Conservation (phyloP, 768 basidiomycete species). For the Phallus indusiatus region DNA sequence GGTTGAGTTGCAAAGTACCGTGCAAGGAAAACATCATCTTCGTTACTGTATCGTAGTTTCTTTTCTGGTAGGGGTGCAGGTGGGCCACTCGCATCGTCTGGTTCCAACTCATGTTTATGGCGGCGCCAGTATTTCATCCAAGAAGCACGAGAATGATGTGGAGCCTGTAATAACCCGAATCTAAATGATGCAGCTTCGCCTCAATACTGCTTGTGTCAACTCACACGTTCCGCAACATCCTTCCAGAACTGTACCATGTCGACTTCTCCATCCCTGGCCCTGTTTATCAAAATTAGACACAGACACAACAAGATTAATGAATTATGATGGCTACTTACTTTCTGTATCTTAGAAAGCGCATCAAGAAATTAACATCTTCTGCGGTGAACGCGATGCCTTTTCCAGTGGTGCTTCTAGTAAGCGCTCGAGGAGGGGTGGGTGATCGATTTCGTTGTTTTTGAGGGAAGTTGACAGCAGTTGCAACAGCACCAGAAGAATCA, state of each 20-base stretch:
- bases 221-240: slow-evolving; percentile 45
- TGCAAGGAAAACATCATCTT: slow-evolving; percentile 73
- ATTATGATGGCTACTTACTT: slow-evolving; percentile 36
- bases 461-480: neutral
- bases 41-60: slow-evolving; percentile 77
- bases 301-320: neutral
- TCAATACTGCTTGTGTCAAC: slow-evolving; percentile 8
- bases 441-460: slow-evolving; percentile 35
- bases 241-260: slow-evolving; percentile 77
- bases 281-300: neutral
- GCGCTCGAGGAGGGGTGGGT: slow-evolving; percentile 70
- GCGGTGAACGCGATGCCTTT: slow-evolving; percentile 86
- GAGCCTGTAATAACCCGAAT: slow-evolving; percentile 47
- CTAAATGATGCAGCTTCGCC: neutral
- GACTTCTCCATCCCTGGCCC: slow-evolving; percentile 22
- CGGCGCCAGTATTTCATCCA: slow-evolving; percentile 93
- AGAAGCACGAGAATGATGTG: slow-evolving; percentile 84
- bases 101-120: slow-evolving; percentile 75
- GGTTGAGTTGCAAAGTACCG: slow-evolving; percentile 63
- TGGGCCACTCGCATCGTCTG: slow-evolving; percentile 56
- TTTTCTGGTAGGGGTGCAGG: slow-evolving; percentile 67
- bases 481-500: slow-evolving; percentile 2
- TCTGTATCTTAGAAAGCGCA: slow-evolving; percentile 68
- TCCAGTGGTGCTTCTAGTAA: slow-evolving; percentile 79
- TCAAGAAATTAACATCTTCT: slow-evolving; percentile 70